Conservation (phyloP, 2,329 filamentous ascomycete genomes). For the Zymoseptoria pseudotritici region DNA sequence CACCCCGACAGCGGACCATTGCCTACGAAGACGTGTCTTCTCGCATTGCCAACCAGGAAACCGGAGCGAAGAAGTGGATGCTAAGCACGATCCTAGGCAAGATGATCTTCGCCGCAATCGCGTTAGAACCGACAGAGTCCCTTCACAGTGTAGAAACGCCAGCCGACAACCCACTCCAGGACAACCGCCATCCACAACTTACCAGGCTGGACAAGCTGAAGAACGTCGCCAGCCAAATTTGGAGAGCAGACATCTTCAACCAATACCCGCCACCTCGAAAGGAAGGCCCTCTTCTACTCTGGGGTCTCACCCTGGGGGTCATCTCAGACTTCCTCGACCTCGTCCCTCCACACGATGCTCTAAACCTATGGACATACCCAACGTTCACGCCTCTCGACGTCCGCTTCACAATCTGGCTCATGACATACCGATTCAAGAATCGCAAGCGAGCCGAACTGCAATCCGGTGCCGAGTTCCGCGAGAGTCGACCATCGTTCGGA, state of each 20-base stretch:
- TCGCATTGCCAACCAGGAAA: conserved; percentile 50
- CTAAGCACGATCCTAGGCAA: conserved; percentile 52
- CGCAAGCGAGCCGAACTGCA: conserved; percentile 37
- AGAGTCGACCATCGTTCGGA: conserved; percentile 21
- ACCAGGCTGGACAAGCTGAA: conserved; percentile 12
- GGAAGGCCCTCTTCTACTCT: conserved; percentile 51
- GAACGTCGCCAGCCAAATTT: conserved; percentile 11
- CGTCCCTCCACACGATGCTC: conserved; percentile 55
- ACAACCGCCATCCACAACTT: conserved; percentile 19
- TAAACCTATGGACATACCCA: conserved; percentile 59
- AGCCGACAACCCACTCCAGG: conserved; percentile 18
- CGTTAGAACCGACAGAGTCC: conserved; percentile 54
- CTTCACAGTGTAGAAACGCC: conserved; percentile 42
- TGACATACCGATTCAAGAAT: conserved; percentile 52
- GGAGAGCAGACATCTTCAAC: conserved; percentile 23
- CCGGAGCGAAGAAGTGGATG: conserved; percentile 48
- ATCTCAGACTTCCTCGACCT: conserved; percentile 61
- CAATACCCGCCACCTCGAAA: conserved; percentile 28
- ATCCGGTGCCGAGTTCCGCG: conserved; percentile 21
- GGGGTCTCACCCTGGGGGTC: conserved; percentile 62
- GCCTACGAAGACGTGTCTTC: conserved; percentile 58
- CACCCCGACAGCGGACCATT: conserved; percentile 52
- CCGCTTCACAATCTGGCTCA: conserved; percentile 50
- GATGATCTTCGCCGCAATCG: conserved; percentile 62
- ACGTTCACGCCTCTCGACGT: conserved; percentile 60